A percentile compares a stretch with the other conserved stretches of the same genome.
Conservation (phyloP, 2,329 filamentous ascomycete genomes). For the Aureobasidium zeae region DNA sequence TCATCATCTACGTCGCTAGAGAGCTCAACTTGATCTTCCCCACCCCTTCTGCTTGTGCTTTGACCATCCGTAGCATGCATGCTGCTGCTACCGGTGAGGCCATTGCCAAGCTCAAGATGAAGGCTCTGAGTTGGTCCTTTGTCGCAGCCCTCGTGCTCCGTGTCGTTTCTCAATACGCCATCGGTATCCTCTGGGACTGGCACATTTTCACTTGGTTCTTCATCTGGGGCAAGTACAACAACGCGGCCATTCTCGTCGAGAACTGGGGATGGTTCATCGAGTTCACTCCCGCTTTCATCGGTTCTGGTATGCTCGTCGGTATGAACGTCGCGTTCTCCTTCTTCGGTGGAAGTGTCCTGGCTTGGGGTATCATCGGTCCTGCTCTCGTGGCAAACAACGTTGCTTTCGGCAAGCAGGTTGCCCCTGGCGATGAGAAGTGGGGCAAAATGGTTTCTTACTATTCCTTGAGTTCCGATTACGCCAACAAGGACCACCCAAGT, state of each 20-base stretch:
- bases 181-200: conserved; percentile 47
- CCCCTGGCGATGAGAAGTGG: conserved; percentile 37
- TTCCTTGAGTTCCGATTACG: conserved; percentile 29
- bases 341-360: conserved; percentile 45
- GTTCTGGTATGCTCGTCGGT: conserved; percentile 48
- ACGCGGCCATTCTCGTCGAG: conserved; percentile 43
- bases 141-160: conserved; percentile 41
- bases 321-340: conserved; percentile 51
- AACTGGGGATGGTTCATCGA: conserved; percentile 54
- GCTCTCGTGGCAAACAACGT: conserved; percentile 42
- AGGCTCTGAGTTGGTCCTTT: conserved; percentile 45
- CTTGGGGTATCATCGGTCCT: conserved; percentile 50
- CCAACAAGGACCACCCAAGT: conserved; percentile 36
- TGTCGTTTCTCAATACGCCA: conserved; percentile 48
- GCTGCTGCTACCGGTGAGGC: conserved; percentile 40
- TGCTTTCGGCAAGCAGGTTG: conserved; percentile 24
- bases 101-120: conserved; percentile 49
- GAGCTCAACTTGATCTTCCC: conserved; percentile 52
- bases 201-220: conserved; percentile 30
- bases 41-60: conserved; percentile 48
- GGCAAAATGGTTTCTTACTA: conserved; percentile 32
- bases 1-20: conserved; percentile 42
- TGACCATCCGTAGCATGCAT: conserved; percentile 55
- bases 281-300: conserved; percentile 52
- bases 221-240: conserved; percentile 44